Base-by-base conservation (phyloP, 208 protist species). In the Leishmania guyanensis region DNA sequence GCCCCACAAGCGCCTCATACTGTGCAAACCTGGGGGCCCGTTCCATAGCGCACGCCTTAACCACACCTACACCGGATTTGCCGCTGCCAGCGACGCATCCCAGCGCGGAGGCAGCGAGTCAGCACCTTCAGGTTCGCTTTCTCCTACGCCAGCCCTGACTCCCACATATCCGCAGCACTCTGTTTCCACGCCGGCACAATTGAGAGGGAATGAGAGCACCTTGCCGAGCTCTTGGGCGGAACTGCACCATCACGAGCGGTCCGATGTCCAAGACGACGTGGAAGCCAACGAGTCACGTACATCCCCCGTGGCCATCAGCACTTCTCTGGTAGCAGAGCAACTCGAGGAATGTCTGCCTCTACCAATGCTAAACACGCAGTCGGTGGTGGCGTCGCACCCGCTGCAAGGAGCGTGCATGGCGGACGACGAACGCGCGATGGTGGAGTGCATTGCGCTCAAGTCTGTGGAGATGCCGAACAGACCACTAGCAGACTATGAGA, bases 341-440 rank as follows among this genome's bases (percentile, higher is more conserved):
- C 20, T n/a, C 16, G 43, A 29, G 12, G 39, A 20, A 6, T 48
- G 16, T n/a, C 48, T 36, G 20, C 48, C 48, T 33, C 46, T 39
- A 39, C 4, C 46, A n/a, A 39, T 72, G 68, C 20, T 16, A 39
- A 20, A 12, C 39, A 50, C 68, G 22, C 39, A 33, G 36, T 26
- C 68, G 65, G 33, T 26, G 33, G 65, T 22, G 65, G 20, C 66
- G 22, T 36, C 66, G 77, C 77, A 72, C 62, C 14, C 64, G 33
- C 17, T 46, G 70, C 20, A 56, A 36, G 79, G 64, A 60, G 79
- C 62, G 71, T 48, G 75, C 60, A 12, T 77, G 60, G 46, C 39
- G 56, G 71, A 70, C n/a, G 64, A 68, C 79, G 72, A 79, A 54
- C 74, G 43, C 65, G 74, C 46, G 0, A 51, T 62, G 70, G 29